Evolutionary conservation across 352 stramenopile species (phyloP), one percentile per base, ranked within the genome.

Genomic region (Phytophthora melonis): DNA sequence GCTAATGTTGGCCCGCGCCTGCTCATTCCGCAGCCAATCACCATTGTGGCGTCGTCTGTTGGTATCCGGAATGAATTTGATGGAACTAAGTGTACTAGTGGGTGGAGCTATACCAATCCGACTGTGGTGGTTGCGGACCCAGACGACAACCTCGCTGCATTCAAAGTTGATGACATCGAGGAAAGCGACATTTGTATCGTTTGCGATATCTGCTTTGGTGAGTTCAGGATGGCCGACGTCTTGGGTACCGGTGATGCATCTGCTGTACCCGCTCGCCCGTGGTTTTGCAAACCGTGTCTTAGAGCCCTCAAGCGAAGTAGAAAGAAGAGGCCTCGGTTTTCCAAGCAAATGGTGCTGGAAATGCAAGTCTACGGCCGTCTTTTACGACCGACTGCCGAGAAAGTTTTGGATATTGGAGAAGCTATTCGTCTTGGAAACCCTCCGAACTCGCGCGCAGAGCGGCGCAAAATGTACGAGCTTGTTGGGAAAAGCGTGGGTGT

Each of bases 291-390:
- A 16, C 74, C 75, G 7, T 96, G 89, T 43, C 60, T 94, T 1
- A 78, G 83, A 18, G 80, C 82, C 14, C 66, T 96, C 7, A 96
- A 96, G 72, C 83, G 88, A 25, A 91, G 88, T 25, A 76, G 89
- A 11, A 96, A 94, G 63, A 93, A 90, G 56, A 90, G 83, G 45
- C 86, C 91, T 59, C 84, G 88, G 0, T 92, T 94, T 27, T 94
- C 88, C 3, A 94, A 93, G 72, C 89, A 95, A 69, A 94, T 96
- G 88, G 75, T 94, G 55, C 67, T 93, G 36, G 89, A 94, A 34
- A 94, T 96, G 83, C 87, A 94, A 71, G 53, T 93, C 7, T 93
- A 93, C 58, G 87, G 89, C 14, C 79, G 80, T 19, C 70, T 94
- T 25, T 68, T 96, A 34, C 86, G 87, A 3, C 74, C 80, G 0